Conservation (phyloP, 2,329 filamentous ascomycete genomes). For the Diaporthe longicolla region DNA sequence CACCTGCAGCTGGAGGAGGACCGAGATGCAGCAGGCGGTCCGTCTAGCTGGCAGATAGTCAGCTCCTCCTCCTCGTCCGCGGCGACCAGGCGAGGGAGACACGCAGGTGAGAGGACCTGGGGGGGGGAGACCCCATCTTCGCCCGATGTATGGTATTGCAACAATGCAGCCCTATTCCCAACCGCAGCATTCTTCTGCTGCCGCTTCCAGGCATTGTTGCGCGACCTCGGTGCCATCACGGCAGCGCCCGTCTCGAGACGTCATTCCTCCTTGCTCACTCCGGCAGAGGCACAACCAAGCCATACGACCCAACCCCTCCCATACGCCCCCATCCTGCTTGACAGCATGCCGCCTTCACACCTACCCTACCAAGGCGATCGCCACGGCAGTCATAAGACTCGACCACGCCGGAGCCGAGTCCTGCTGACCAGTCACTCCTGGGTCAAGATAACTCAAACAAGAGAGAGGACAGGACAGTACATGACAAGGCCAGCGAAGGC, state of each 20-base stretch:
- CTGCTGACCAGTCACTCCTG: slow-evolving; percentile 25
- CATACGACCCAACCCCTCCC: slow-evolving; percentile 10
- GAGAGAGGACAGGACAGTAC: background rate
- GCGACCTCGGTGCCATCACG: slow-evolving; percentile 11
- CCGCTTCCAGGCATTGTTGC: slow-evolving; percentile 31
- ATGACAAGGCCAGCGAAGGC: slow-evolving; percentile 8
- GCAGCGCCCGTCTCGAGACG: slow-evolving; percentile 15
- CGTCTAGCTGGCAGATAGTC: slow-evolving; percentile 10
- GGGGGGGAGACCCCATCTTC: slow-evolving; percentile 15
- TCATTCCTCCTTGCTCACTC: slow-evolving; percentile 1
- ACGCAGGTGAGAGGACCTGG: background rate
- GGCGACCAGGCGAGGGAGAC: background rate
- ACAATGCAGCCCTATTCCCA: slow-evolving; percentile 43
- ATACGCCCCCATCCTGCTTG: background rate
- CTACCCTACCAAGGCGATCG: slow-evolving; percentile 19
- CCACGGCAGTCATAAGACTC: slow-evolving; percentile 27
- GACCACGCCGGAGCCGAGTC: slow-evolving; percentile 14
- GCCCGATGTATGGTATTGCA: slow-evolving; percentile 38
- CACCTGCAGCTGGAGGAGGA: background rate
- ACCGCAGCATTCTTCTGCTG: slow-evolving; percentile 15
- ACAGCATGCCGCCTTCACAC: slow-evolving; percentile 22
- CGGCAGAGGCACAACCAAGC: slow-evolving; percentile 11
- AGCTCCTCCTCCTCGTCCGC: background rate
- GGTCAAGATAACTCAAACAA: background rate
- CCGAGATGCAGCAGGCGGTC: slow-evolving; percentile 16